Evolutionary conservation across 2,329 filamentous ascomycete species (phyloP).

Genomic region (Fusarium sarcochroum): DNA sequence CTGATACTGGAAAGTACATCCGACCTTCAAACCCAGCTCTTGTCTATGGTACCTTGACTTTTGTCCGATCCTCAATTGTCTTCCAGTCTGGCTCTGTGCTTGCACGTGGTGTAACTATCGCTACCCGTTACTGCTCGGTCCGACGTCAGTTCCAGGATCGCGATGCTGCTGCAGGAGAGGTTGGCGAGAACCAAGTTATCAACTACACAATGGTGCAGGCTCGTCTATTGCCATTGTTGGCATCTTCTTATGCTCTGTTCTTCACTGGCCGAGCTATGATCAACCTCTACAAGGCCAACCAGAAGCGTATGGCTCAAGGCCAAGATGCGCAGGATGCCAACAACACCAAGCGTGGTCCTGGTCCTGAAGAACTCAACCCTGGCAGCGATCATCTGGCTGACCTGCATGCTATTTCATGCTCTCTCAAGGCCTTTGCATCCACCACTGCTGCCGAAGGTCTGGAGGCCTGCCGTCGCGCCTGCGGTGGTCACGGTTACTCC

Average conservation of each 20-base stretch:
- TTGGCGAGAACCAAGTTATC: conserved; percentile 79
- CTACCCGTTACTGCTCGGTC: conserved; percentile 80
- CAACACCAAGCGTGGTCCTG: conserved; percentile 67
- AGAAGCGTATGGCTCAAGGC: conserved; percentile 71
- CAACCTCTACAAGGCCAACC: conserved; percentile 78
- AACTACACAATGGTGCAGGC: conserved; percentile 88
- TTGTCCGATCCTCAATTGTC: conserved; percentile 80
- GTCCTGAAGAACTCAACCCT: conserved; percentile 74
- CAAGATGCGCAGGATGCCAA: conserved; percentile 56
- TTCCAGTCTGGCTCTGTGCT: conserved; percentile 79
- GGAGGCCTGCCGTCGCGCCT: conserved; percentile 80
- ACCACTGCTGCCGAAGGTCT: conserved; percentile 81
- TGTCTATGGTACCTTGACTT: conserved; percentile 82
- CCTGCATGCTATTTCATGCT: conserved; percentile 82
- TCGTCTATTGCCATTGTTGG: conserved; percentile 78
- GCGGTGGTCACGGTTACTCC: conserved; percentile 83
- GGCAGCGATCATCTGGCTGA: conserved; percentile 79
- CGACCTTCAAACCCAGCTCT: conserved; percentile 76
- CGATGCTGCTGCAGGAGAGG: conserved; percentile 70
- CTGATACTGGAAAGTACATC: conserved; percentile 76
- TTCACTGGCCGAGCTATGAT: conserved; percentile 86
- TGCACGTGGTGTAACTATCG: conserved; percentile 83
- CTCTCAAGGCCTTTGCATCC: conserved; percentile 80
- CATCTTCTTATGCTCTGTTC: conserved; percentile 82
- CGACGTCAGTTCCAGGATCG: conserved; percentile 84